Conservation (phyloP, 2,329 filamentous ascomycete species). For the Falciphora oryzae region DNA sequence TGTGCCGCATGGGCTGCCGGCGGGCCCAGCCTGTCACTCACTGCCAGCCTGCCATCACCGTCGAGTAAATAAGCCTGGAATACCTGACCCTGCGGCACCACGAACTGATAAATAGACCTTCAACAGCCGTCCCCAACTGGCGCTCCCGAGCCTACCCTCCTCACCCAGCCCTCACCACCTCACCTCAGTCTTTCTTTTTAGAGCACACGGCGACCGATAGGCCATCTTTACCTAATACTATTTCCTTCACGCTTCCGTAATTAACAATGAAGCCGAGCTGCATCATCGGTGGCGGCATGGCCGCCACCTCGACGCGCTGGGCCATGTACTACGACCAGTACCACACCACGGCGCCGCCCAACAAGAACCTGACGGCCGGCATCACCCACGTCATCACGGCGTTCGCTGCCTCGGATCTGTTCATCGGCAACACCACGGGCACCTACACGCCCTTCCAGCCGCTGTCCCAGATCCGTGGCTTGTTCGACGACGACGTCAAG, state of each 20-base stretch:
- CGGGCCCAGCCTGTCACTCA: too few relatives aligned
- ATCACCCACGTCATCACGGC: conserved; percentile 51
- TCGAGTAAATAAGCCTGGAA: neutral
- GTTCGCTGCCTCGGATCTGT: conserved; percentile 47
- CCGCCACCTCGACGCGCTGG: conserved; percentile 8
- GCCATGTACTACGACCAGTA: conserved; percentile 14
- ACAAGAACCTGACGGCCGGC: conserved; percentile 13
- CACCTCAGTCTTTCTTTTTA: conserved; percentile 8
- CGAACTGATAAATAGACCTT: neutral
- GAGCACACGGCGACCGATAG: neutral
- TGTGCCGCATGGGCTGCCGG: neutral
- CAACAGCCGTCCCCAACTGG: neutral
- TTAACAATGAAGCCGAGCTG: conserved; percentile 4
- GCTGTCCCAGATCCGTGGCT: conserved; percentile 41
- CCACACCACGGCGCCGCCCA: conserved; percentile 12
- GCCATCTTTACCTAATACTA: neutral
- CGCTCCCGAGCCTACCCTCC: neutral
- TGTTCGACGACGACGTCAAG: conserved; percentile 49
- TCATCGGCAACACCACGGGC: conserved; percentile 30
- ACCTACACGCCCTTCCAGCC: conserved; percentile 48
- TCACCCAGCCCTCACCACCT: conserved; percentile 2
- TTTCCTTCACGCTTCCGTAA: neutral
- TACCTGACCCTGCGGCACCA: neutral
- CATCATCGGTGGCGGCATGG: conserved; percentile 1
- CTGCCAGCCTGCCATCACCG: neutral